Evolutionary conservation across 495 filamentous ascomycete genomes (phyloP).

Genomic region (Umbilicaria muhlenbergii): DNA sequence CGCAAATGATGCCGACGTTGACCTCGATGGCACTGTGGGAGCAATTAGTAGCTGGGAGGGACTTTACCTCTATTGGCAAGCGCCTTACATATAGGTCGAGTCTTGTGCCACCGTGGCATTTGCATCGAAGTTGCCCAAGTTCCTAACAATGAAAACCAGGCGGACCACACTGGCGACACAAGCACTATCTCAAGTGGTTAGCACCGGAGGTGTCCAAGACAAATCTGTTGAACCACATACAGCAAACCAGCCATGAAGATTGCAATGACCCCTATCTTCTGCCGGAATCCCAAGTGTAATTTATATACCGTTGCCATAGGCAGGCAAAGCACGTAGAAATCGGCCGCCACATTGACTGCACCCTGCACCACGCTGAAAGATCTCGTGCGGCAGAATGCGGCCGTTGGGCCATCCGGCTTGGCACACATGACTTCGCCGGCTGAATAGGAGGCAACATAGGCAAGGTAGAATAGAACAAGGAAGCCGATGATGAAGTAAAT

Average conservation of each 20-base stretch:
- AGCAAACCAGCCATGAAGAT: background rate
- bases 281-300: background rate
- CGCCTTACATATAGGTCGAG: too few species aligned
- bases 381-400: background rate
- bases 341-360: background rate
- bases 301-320: background rate
- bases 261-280: background rate
- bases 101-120: too few species aligned
- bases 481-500: constrained; percentile 5
- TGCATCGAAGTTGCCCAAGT: too few species aligned
- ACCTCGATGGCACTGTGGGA: too few species aligned
- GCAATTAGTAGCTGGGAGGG: background rate
- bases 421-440: background rate
- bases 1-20: constrained; percentile 23
- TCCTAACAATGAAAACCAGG: background rate
- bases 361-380: background rate
- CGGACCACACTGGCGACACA: background rate
- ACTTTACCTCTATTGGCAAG: too few species aligned
- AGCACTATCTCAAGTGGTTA: background rate
- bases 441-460: background rate
- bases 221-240: background rate
- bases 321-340: constrained; percentile 1
- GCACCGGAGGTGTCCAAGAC: background rate
- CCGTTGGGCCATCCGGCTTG: background rate
- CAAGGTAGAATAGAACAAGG: background rate